A percentile compares a stretch with the other conserved stretches of the same genome.
Conservation (phyloP, 2,329 filamentous ascomycete species). For the Byssothecium circinans region DNA sequence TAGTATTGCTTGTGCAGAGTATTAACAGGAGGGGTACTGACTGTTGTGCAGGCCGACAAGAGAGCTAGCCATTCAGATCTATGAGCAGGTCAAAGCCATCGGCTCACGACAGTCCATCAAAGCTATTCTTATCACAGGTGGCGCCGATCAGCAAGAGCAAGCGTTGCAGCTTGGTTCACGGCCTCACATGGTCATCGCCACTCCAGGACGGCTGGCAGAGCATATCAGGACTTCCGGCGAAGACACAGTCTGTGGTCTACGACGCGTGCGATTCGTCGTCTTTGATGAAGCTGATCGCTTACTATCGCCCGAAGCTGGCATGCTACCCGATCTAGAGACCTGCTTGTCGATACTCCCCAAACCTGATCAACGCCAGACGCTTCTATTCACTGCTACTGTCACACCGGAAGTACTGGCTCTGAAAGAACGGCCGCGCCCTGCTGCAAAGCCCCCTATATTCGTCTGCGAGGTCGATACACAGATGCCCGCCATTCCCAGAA, state of each 20-base stretch:
- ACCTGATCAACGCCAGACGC: conserved; percentile 78
- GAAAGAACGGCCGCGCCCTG: conserved; percentile 74
- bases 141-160: conserved; percentile 88
- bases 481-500: conserved; percentile 73
- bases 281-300: conserved; percentile 95
- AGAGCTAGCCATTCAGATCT: conserved; percentile 93
- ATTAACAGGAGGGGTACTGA: conserved; percentile 8
- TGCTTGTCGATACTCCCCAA: conserved; percentile 82
- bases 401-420: conserved; percentile 88
- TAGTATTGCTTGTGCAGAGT: conserved; percentile 53
- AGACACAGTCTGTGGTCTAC: conserved; percentile 82
- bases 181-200: conserved; percentile 92
- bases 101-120: conserved; percentile 86
- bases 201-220: conserved; percentile 84
- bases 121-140: conserved; percentile 85
- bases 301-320: conserved; percentile 73
- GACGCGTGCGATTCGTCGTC: conserved; percentile 80
- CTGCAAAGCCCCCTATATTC: conserved; percentile 75
- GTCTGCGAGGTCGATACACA: conserved; percentile 83
- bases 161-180: conserved; percentile 79
- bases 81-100: conserved; percentile 93
- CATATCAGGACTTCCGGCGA: conserved; percentile 89
- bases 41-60: conserved; percentile 45
- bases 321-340: conserved; percentile 92
- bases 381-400: conserved; percentile 94